Base-by-base conservation (phyloP, 1,139 yeast species). In the Zygoascus hellenicus region DNA sequence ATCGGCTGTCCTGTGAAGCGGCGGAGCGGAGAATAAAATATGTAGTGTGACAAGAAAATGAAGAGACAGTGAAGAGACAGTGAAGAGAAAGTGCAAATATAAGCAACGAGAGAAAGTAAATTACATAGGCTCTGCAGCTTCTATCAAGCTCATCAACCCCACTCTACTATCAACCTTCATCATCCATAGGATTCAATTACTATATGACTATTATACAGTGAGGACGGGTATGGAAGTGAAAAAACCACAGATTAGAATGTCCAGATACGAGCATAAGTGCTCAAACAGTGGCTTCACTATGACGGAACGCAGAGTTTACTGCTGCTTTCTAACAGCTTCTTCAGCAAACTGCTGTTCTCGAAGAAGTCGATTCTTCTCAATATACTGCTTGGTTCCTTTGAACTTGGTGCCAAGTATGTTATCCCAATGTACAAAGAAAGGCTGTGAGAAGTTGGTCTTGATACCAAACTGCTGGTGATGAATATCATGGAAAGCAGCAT, bases 391-490 rank as follows among this genome's bases (percentile, higher is more conserved):
- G 38, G 67, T 66, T 28, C 58, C 86, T 58, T 78, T 72, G 67
- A 82, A 89, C 62, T 83, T 80, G 2, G 97, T 87, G 48, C 80
- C 77, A 51, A 77, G 75, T 48, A 82, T 55, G 47, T 69, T 68
- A 66, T 92, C 98, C 98, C 98, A 92, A 61, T 88, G 80, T 3
- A 90, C 83, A 68, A 92, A 92, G 70, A 90, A 92, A 6, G 98
- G 98, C 71, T 92, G 98, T n/a, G 95, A 83, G 61, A 82, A 92
- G 69, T 92, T 92, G 53, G 83, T 82, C 71, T 88, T 89, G 68
- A 92, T 83, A 31, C 98, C 98, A 77, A 94, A 92, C 58, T 80
- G 80, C 71, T 92, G 98, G 68, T 92, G 98, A 64, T 92, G 98
- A 57, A 92, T 89, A 67, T 92, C 98, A 63, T 92, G 98, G 66